Conservation (phyloP, 768 basidiomycete genomes). For the Tephrocybe sp. region DNA sequence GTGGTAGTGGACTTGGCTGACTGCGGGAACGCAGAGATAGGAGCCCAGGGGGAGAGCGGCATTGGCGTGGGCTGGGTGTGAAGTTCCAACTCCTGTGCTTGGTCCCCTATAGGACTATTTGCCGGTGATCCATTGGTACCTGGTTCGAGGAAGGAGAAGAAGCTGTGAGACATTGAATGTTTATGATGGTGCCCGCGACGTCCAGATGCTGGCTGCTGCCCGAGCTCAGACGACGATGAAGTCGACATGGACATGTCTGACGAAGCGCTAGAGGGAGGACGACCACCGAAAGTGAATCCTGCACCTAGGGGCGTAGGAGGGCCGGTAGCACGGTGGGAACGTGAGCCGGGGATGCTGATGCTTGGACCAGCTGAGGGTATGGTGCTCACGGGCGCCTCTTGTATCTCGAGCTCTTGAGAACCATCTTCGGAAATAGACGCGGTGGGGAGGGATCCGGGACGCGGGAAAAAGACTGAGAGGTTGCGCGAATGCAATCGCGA, state of each 20-base stretch:
- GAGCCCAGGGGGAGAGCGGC: conserved; percentile 70
- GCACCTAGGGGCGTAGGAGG: conserved; percentile 43
- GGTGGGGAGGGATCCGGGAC: conserved; percentile 62
- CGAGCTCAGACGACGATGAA: too few species aligned
- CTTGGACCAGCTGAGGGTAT: conserved; percentile 44
- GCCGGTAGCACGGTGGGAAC: conserved; percentile 22
- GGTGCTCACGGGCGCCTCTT: conserved; percentile 47
- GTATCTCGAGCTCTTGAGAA: conserved; percentile 48
- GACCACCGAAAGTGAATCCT: conserved; percentile 67
- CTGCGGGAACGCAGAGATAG: conserved; percentile 43
- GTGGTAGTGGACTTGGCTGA: conserved; percentile 29
- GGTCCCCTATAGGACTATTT: conserved; percentile 10
- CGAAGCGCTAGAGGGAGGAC: conserved; percentile 37
- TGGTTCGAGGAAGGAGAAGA: conserved; percentile 94
- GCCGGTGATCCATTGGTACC: conserved; percentile 28
- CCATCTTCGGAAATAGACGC: conserved; percentile 72
- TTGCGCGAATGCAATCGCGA: conserved; percentile 87
- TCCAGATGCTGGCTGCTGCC: conserved; percentile 31
- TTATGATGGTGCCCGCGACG: conserved; percentile 87
- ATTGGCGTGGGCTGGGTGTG: conserved; percentile 60
- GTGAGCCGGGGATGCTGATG: conserved; percentile 40
- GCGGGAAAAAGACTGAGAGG: conserved; percentile 88
- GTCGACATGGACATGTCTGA: too few species aligned
- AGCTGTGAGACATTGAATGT: conserved; percentile 92
- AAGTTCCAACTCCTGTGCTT: conserved; percentile 34